Evolutionary conservation across 2,329 filamentous ascomycete genomes (phyloP), one percentile per base, ranked within the genome.

Genomic region (Metarhizium rileyi): DNA sequence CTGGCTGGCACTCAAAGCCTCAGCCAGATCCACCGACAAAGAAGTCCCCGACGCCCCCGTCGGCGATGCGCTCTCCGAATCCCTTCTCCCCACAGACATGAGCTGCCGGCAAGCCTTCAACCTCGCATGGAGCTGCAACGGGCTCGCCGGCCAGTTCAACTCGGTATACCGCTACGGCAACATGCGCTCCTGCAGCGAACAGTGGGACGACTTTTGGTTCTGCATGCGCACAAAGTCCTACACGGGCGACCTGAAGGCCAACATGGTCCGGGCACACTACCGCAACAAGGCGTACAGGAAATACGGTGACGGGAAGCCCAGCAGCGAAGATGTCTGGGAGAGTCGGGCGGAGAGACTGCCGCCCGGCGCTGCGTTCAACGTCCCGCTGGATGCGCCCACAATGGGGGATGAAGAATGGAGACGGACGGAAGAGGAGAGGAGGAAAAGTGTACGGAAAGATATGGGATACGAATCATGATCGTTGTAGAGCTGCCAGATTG

Each of bases 161-260:
- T 83, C 89, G 61, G 78, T 97, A 35, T 98, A 97, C 74, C 86
- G 93, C 36, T 84, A 89, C 63, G 93, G 93, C 53, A 71, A 75
- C 40, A 72, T 95, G 61, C 80, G 84, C 42, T 76, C 79, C 3
- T 98, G 93, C 74, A 80, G 75, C 53, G 86, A 94, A 57, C 83
- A 90, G 55, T 96, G 91, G 90, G 79, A 84, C 53, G 87, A 95
- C 67, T 97, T 95, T 69, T 95, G 90, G 87, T 91, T 96, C 71
- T 98, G 93, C 74, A 96, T 97, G 90, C 83, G 87, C 55, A 83
- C 83, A 35, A 83, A 85, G 60, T 76, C 77, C 2, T 81, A 81
- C 61, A 66, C 75, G 0, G 76, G 79, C 23, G 69, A 75, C 41
- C 70, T 81, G 56, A 80, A 81, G 59, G 81, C 78, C 52, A 76